Evolutionary conservation across 306 rosid genomes (phyloP), one percentile per base, ranked within the genome.

Genomic region (Erythrophleum fordii): DNA sequence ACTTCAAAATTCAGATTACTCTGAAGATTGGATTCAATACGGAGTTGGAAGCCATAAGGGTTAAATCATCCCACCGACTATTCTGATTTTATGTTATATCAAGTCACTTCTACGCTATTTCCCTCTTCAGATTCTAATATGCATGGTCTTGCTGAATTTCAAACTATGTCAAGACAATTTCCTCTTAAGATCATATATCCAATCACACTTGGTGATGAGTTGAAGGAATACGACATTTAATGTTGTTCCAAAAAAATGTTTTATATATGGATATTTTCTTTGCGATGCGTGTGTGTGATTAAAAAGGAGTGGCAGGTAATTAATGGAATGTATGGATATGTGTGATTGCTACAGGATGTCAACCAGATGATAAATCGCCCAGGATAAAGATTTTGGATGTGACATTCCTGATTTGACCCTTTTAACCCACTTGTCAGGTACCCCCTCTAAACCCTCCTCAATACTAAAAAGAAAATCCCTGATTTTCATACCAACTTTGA

Each of bases 401-500:
- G 94, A 91, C 94, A 79, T 86, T 72, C 83, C 74, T 67, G 81
- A 78, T 89, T 82, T 89, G 89, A 89, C 90, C 80, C 28, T 68
- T 81, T 70, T 73, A 83, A 77, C 84, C 90, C 86, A 85, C 90
- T 85, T 80, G 89, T 85, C 87, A 77, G 87, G 82, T 79, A 18
- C 49, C 56, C 70, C 85, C 61, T 78, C 72, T 60, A 48, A 73
- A 77, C 83, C 69, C 86, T 56, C 60, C 82, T 7, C 23, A 59
- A 11, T 59, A 10, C 81, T 48, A 79, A 56, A 67, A 62, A 78
- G 71, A 45, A 84, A 80, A 90, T 91, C 93, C 95, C 97, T 84
- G 94, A 88, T 91, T 91, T 93, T 91, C 92, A 83, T 93, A 94
- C 92, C 90, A 77, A 80, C 87, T 81, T 75, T 75, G 87, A 77